phyloP scores from a whole-genome alignment of 1,139 yeast genomes.

The Torulaspora globosa region DNA sequence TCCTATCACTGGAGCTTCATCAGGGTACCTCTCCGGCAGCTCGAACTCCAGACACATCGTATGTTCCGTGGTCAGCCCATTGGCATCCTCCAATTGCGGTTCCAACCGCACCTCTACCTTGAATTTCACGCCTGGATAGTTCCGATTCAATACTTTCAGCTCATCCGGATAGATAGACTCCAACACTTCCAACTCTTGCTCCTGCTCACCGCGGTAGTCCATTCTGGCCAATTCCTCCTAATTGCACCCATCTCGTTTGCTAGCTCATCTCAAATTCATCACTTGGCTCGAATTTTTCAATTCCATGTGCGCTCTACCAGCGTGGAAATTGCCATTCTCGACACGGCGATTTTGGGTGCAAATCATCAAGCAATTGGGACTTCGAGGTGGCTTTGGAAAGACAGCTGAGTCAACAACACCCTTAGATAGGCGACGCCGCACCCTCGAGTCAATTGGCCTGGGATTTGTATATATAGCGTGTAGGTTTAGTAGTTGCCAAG shows the following conservation, averaged over 20 bases:
- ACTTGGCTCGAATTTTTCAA: not conserved
- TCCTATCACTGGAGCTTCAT: slow-evolving; percentile 28
- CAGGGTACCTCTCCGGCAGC: slow-evolving; percentile 36
- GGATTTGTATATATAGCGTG: slow-evolving; percentile 1
- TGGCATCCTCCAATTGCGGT: slow-evolving; percentile 38
- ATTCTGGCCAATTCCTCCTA: slow-evolving; percentile 34
- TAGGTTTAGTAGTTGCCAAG: not conserved
- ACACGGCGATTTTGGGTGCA: slow-evolving; percentile 5
- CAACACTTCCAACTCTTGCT: slow-evolving; percentile 75
- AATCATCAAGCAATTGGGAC: not conserved
- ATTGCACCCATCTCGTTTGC: not conserved
- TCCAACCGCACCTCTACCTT: slow-evolving; percentile 37
- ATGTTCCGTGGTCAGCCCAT: slow-evolving; percentile 42
- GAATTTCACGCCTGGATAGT: slow-evolving; percentile 34
- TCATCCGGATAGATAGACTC: slow-evolving; percentile 94
- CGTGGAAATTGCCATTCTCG: not conserved
- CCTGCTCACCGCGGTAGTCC: slow-evolving; percentile 73
- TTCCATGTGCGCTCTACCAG: not conserved
- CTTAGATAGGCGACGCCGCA: not conserved
- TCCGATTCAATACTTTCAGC: slow-evolving; percentile 39
- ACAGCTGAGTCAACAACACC: not conserved
- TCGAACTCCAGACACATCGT: slow-evolving; percentile 22
- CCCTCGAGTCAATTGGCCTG: not conserved
- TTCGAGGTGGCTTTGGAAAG: slow-evolving; percentile 1
- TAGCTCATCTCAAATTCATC: not conserved